Evolutionary conservation across 495 filamentous ascomycete genomes (phyloP).

Genomic region (Penicillium malachiteum): DNA sequence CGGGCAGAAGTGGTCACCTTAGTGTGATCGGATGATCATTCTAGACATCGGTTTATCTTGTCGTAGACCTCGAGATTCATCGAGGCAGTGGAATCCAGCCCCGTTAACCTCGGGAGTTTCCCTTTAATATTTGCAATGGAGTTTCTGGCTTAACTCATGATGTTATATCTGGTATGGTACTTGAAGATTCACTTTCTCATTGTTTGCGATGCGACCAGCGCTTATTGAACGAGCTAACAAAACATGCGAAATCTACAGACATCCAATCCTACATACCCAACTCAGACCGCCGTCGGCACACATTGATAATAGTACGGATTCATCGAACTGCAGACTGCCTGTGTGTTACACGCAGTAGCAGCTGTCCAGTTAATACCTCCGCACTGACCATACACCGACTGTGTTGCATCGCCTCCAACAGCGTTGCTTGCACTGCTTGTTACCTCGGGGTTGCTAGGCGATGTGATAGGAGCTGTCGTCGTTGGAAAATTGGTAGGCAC

Average conservation of each 20-base stretch:
- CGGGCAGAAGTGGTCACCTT: no score
- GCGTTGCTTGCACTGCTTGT: not conserved
- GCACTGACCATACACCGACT: conserved; percentile 46
- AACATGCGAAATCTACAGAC: not conserved
- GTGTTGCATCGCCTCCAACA: conserved; percentile 15
- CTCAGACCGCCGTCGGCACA: conserved; percentile 24
- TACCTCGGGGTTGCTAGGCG: not conserved
- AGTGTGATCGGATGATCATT: no score
- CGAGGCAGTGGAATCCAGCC: no score
- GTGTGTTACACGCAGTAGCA: conserved; percentile 41
- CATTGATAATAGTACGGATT: conserved; percentile 56
- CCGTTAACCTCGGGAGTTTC: no score
- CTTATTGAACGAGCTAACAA: not conserved
- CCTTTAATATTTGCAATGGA: no score
- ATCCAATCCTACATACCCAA: not conserved
- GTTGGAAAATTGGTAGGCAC: not conserved
- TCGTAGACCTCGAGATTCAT: no score
- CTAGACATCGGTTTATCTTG: no score
- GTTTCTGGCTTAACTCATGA: no score
- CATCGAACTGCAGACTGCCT: conserved; percentile 39
- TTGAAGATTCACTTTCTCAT: no score
- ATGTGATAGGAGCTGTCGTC: not conserved
- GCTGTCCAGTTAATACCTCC: conserved; percentile 49
- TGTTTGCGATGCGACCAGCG: not conserved
- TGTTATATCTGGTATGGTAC: no score